Evolutionary conservation across 441 rosid genomes (phyloP).

Genomic region (Corymbia calophylla): DNA sequence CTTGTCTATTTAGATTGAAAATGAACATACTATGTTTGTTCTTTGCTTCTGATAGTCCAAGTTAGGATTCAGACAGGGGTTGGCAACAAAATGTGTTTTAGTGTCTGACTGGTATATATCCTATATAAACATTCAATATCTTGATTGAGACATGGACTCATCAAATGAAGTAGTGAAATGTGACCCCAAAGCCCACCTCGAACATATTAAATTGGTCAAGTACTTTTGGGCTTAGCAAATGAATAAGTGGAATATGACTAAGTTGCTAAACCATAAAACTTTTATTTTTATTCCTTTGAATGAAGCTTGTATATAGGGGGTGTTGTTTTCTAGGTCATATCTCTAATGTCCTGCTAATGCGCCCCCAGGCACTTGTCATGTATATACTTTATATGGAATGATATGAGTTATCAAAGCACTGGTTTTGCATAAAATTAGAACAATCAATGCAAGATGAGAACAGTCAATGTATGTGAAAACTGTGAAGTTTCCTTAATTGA

Average conservation of each 20-base stretch:
- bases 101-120: neutral
- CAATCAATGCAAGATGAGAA: neutral
- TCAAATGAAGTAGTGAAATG: neutral
- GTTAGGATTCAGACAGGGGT: neutral
- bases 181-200: neutral
- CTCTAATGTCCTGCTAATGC: neutral
- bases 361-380: neutral
- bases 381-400: neutral
- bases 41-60: neutral
- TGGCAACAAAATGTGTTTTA: neutral
- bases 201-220: neutral
- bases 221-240: neutral
- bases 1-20: neutral
- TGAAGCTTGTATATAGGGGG: neutral
- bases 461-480: neutral
- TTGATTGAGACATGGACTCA: neutral
- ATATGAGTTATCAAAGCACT: neutral
- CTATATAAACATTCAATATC: neutral
- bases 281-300: neutral
- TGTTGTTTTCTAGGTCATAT: neutral
- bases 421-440: neutral
- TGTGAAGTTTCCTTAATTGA: neutral
- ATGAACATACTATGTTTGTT: neutral
- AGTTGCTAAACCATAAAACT: neutral
- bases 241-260: neutral